Evolutionary conservation across 2,329 filamentous ascomycete species (phyloP).

Genomic region (Apiospora aurea): DNA sequence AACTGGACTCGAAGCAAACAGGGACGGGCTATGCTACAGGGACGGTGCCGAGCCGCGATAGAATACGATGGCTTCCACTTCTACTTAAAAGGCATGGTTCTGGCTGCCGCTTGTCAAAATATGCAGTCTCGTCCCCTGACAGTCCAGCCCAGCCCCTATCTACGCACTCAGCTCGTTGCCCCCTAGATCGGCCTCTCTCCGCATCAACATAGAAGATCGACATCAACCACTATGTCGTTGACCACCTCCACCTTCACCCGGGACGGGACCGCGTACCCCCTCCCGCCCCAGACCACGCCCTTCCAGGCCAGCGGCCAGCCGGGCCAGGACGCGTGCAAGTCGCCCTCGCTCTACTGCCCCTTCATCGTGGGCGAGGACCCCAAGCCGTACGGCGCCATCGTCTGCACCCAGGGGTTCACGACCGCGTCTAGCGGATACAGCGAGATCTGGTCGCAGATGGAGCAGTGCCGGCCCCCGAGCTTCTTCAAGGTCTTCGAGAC

Average conservation of each 20-base stretch:
- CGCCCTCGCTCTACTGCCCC: constrained; percentile 20
- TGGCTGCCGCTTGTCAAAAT: background rate
- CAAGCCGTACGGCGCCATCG: background rate
- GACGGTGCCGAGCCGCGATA: background rate
- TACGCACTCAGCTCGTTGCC: background rate
- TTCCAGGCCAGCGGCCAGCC: background rate
- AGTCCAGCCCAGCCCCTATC: background rate
- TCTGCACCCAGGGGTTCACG: constrained; percentile 13
- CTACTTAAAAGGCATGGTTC: background rate
- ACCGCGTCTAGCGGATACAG: background rate
- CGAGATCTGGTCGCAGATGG: background rate
- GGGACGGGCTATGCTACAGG: background rate
- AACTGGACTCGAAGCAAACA: background rate
- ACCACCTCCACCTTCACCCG: constrained; percentile 13
- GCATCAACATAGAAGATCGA: no score
- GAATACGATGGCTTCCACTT: background rate
- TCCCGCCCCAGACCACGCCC: constrained; percentile 24
- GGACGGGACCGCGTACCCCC: constrained; percentile 1
- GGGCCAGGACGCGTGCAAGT: background rate
- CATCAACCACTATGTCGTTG: background rate
- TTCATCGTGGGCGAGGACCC: background rate
- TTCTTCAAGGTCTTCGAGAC: constrained; percentile 4
- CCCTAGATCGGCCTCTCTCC: background rate
- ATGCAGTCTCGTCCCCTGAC: no score
- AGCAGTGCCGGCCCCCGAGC: constrained; percentile 6